phyloP scores from a whole-genome alignment of 805 yeast genomes.

The Candida alai region DNA sequence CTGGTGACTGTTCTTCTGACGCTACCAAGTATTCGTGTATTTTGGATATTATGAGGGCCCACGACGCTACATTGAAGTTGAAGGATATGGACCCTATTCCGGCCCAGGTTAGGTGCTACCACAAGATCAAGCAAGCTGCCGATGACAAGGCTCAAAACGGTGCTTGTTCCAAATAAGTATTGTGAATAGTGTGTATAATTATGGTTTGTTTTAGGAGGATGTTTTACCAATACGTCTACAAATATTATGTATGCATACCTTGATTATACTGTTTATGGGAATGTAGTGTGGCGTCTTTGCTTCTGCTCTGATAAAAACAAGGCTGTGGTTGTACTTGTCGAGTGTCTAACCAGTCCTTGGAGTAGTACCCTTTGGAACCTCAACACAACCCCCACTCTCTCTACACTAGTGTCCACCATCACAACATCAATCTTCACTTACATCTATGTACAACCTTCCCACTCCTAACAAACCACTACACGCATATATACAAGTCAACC shows the following conservation, averaged over 20 bases:
- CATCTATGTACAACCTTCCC: background rate
- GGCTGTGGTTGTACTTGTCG: too few species aligned
- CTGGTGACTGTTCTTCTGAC: conserved; percentile 7
- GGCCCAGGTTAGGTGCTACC: conserved; percentile 12
- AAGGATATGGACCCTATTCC: conserved; percentile 11
- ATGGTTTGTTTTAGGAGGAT: too few species aligned
- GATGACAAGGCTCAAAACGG: conserved; percentile 7
- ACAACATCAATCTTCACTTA: too few species aligned
- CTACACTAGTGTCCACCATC: too few species aligned
- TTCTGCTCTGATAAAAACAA: background rate
- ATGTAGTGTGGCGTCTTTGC: too few species aligned
- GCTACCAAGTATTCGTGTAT: conserved; percentile 11
- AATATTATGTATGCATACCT: too few species aligned
- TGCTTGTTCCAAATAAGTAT: conserved; percentile 10
- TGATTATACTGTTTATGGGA: too few species aligned
- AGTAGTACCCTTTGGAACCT: too few species aligned
- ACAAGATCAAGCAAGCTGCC: conserved; percentile 7
- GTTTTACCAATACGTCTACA: too few species aligned
- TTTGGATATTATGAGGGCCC: conserved; percentile 9
- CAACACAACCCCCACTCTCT: too few species aligned
- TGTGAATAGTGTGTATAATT: background rate
- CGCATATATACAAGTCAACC: too few species aligned
- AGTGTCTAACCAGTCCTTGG: too few species aligned
- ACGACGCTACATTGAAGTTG: conserved; percentile 9
- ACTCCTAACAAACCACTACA: background rate